Evolutionary conservation across 108 stramenopile genomes (phyloP), one percentile per base, ranked within the genome.

Genomic region (Fistulifera pelliculosa): DNA sequence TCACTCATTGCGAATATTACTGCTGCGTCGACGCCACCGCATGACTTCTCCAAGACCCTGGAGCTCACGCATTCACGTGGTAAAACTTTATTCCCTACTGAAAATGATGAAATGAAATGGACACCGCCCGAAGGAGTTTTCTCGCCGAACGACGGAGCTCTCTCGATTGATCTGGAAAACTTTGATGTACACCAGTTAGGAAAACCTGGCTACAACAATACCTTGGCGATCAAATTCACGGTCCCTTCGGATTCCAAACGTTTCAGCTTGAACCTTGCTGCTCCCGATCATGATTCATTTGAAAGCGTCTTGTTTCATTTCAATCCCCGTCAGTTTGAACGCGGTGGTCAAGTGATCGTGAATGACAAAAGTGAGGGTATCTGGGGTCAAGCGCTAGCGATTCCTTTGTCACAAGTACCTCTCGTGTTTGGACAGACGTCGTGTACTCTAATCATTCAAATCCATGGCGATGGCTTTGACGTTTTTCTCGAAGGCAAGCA

Each of bases 381-480:
- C 39, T 92, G 90, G 90, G 90, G 86, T 6, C 73, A 81, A 56
- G 76, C 70, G 17, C 47, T 92, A 1, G 64, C 60, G n/a, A 66
- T 87, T 38, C 90, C 90, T 0, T 56, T 92, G 26, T 80, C 76
- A 12, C 75, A 66, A 25, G 52, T 85, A 45, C 86, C 90, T 0
- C 41, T 87, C 16, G 72, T 92, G 45, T 92, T 92, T 65, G 90
- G 90, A 6, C 69, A 81, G 52, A 42, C 55, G 10, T 56, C 86
- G 0, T 74, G 74, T 51, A 83, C 85, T 1, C 54, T 92, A 24
- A 45, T 85, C 16, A 70, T 92, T 25, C 90, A 92, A 59, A 81
- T 92, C 21, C 76, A 77, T 26, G 78, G 74, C 8, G 85, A 87
- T 43, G 90, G 90, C 15, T 91, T 91, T 57, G 90, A 91, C 55